Conservation (phyloP, 1,139 yeast species). For the Casaregolazyma lundiana region DNA sequence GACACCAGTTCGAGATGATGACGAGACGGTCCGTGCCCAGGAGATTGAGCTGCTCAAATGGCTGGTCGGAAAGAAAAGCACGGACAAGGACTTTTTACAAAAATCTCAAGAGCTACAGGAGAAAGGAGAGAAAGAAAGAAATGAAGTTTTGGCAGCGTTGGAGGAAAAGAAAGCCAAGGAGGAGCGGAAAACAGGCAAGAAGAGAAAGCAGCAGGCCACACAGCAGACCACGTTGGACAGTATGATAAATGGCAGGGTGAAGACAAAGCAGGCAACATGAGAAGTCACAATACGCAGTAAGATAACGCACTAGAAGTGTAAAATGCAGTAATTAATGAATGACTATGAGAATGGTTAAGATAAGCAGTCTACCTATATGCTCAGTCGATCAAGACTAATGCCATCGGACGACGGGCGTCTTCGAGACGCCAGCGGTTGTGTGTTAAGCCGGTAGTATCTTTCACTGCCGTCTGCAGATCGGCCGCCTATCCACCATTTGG, state of each 20-base stretch:
- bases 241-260: conserved; percentile 5
- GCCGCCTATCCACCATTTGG: conserved; percentile 35
- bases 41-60: conserved; percentile 70
- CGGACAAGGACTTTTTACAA: conserved; percentile 51
- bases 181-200: not conserved
- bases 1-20: conserved; percentile 63
- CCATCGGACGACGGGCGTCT: conserved; percentile 29
- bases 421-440: conserved; percentile 19
- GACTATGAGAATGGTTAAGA: conserved; percentile 1
- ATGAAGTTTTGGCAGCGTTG: conserved; percentile 15
- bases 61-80: conserved; percentile 51
- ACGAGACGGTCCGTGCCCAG: conserved; percentile 53
- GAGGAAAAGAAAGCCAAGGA: conserved; percentile 9
- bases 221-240: conserved; percentile 3
- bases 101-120: conserved; percentile 48
- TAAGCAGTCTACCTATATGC: conserved; percentile 19
- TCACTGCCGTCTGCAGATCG: conserved; percentile 31
- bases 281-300: not conserved
- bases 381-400: conserved; percentile 28
- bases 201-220: conserved; percentile 5
- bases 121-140: conserved; percentile 29
- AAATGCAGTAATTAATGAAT: not conserved
- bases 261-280: not conserved
- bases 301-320: not conserved
- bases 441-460: conserved; percentile 27